A percentile compares a stretch with the other conserved stretches of the same genome.
Evolutionary conservation across 1,284 basidiomycete species (phyloP).

Genomic region (Apiotrichum montevideense): DNA sequence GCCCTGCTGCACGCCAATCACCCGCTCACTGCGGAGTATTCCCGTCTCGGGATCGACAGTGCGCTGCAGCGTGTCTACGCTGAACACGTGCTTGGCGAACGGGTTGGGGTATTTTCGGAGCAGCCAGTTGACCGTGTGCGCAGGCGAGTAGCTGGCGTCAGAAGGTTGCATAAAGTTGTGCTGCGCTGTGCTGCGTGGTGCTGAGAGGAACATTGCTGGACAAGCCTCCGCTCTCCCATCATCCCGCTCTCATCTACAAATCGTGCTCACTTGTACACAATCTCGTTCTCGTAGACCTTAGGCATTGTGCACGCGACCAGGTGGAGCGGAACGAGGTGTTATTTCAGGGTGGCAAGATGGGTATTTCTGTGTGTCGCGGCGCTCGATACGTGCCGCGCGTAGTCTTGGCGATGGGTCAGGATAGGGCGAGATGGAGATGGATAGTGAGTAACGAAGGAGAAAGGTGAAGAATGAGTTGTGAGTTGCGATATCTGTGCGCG

Average conservation of each 20-base stretch:
- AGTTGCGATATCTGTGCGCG: no score
- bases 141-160: slow-evolving; percentile 65
- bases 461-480: no score
- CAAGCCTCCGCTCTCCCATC: no score
- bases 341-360: no score
- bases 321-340: background rate
- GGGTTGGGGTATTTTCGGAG: slow-evolving; percentile 96
- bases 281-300: slow-evolving; percentile 20
- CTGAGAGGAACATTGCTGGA: background rate
- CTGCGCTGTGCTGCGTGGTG: background rate
- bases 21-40: slow-evolving; percentile 64
- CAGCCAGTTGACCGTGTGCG: slow-evolving; percentile 79
- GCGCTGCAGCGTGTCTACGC: slow-evolving; percentile 81
- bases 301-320: slow-evolving; percentile 11
- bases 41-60: slow-evolving; percentile 75
- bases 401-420: no score
- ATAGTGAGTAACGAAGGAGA: no score
- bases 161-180: no score
- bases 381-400: no score
- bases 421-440: no score
- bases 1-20: slow-evolving; percentile 45
- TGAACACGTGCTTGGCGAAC: slow-evolving; percentile 82
- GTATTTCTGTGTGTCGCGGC: no score
- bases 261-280: slow-evolving; percentile 17
- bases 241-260: background rate